Evolutionary conservation across 176 grass and related monocot species (phyloP).

Genomic region (Pontederia paniculata): DNA sequence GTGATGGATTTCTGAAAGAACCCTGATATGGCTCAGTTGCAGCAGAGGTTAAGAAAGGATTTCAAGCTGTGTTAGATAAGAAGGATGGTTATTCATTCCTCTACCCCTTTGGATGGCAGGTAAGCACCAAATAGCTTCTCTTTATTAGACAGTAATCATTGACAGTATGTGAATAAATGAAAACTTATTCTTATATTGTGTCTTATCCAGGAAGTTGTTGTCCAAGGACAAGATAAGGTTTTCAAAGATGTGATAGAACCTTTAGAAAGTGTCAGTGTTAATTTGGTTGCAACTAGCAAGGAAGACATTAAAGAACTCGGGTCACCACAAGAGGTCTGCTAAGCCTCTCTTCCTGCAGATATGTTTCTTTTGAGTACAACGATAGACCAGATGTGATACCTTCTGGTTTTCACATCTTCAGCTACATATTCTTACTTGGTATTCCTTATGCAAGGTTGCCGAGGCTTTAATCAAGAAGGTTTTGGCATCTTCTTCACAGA

Average conservation of each 20-base stretch:
- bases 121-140: conserved; percentile 19
- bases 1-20: conserved; percentile 51
- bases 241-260: conserved; percentile 97
- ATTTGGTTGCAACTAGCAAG: conserved; percentile 64
- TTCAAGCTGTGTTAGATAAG: conserved; percentile 48
- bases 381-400: no score
- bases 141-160: not conserved
- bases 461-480: conserved; percentile 74
- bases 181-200: no score
- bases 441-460: conserved; percentile 42
- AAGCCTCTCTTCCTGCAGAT: not conserved
- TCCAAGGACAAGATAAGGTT: conserved; percentile 94
- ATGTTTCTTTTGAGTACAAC: not conserved
- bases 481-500: conserved; percentile 63
- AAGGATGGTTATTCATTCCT: conserved; percentile 67
- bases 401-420: not conserved
- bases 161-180: no score
- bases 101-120: conserved; percentile 95
- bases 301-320: conserved; percentile 74
- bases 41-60: conserved; percentile 87
- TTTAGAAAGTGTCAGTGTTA: conserved; percentile 78
- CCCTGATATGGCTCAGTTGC: conserved; percentile 81
- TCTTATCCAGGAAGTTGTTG: conserved; percentile 49
- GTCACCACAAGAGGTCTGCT: conserved; percentile 49
- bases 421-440: not conserved